Evolutionary conservation across 805 yeast species (phyloP).

Genomic region (Komagataella phaffii): DNA sequence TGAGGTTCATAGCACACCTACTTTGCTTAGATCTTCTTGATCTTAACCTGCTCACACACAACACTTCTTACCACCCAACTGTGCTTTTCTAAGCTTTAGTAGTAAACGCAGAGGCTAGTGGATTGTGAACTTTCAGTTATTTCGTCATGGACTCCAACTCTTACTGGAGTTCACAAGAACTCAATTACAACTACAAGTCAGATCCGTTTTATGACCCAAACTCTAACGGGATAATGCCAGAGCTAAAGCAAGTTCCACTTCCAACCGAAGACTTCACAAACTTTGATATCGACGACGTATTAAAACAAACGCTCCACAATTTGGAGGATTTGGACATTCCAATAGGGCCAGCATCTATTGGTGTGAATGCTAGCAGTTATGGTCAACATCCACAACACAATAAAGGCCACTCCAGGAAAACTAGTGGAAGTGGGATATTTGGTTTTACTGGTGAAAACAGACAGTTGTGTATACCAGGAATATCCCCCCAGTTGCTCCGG

Average conservation of each 20-base stretch:
- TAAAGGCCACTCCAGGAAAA: conserved; percentile 39
- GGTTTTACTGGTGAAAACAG: conserved; percentile 43
- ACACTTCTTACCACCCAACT: neutral
- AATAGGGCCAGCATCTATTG: neutral
- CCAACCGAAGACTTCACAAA: neutral
- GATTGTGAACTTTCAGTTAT: neutral
- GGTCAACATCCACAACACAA: neutral
- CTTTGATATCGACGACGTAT: neutral
- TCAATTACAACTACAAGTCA: neutral
- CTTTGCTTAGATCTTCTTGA: neutral
- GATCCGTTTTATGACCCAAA: neutral
- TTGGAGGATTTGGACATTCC: neutral
- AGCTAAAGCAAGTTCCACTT: neutral
- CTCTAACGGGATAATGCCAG: neutral
- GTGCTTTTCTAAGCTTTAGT: neutral
- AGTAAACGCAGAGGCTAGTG: neutral
- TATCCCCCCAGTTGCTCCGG: conserved; percentile 6
- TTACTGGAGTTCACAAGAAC: neutral
- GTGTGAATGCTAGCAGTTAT: neutral
- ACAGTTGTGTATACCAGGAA: conserved; percentile 47
- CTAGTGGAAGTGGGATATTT: conserved; percentile 73
- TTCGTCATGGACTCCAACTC: neutral
- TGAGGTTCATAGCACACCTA: neutral
- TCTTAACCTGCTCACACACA: neutral
- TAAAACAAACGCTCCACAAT: neutral